A percentile compares a stretch with the other conserved stretches of the same genome.
Evolutionary conservation across 2,329 filamentous ascomycete genomes (phyloP).

Genomic region (Nannizziopsis barbatae): DNA sequence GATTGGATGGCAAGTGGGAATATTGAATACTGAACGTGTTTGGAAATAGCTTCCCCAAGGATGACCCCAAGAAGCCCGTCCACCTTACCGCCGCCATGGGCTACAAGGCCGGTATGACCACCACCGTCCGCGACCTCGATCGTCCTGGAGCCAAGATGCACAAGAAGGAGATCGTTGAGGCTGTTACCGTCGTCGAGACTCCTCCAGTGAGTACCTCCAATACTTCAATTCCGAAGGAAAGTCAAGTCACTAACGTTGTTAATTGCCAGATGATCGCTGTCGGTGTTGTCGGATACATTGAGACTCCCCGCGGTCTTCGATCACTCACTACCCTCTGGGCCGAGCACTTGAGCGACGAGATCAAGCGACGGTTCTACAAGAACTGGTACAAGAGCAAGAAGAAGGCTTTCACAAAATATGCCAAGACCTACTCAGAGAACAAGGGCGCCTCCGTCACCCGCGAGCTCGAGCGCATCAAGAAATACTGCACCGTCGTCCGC

Average conservation of each 20-base stretch:
- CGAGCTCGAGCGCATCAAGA: conserved; percentile 99
- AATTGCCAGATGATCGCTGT: conserved; percentile 86
- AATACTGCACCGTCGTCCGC: conserved; percentile 99
- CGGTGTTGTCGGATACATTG: conserved; percentile 99
- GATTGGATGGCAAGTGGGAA: background rate
- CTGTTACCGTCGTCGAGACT: conserved; percentile 78
- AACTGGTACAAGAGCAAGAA: conserved; percentile 99
- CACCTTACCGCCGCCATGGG: conserved; percentile 97
- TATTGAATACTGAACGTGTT: conserved; percentile 22
- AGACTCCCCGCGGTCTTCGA: conserved; percentile 97
- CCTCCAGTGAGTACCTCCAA: conserved; percentile 57
- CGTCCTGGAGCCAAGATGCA: conserved; percentile 98
- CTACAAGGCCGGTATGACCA: conserved; percentile 99
- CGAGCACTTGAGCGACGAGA: conserved; percentile 95
- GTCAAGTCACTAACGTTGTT: conserved; percentile 18
- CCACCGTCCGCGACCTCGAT: conserved; percentile 98
- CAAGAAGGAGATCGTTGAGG: conserved; percentile 96
- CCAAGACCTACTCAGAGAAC: conserved; percentile 98
- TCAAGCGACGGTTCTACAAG: conserved; percentile 99
- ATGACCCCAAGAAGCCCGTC: conserved; percentile 99
- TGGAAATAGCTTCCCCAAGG: conserved; percentile 81
- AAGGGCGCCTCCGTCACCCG: conserved; percentile 81
- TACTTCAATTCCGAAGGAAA: too few relatives aligned
- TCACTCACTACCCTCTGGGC: conserved; percentile 99
- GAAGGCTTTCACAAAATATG: conserved; percentile 99